Evolutionary conservation across 1,284 basidiomycete species (phyloP).

Genomic region (Abortiporus biennis): DNA sequence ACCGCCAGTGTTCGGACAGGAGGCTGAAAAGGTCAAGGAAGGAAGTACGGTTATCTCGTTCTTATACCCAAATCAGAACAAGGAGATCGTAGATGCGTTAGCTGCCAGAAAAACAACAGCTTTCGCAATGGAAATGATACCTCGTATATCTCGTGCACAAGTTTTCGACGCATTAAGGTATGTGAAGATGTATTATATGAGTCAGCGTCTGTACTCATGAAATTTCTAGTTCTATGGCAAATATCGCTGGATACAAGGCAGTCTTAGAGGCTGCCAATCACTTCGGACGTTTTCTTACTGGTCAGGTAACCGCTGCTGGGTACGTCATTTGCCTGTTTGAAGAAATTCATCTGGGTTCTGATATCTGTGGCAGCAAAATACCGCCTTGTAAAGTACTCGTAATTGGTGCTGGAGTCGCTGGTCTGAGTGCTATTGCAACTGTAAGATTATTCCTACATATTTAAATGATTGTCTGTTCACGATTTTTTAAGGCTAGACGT

Average conservation of each 20-base stretch:
- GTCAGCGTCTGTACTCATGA: neutral
- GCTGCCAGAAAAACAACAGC: slow-evolving; percentile 58
- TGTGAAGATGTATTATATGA: slow-evolving; percentile 6
- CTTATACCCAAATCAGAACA: slow-evolving; percentile 78
- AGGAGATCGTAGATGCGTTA: slow-evolving; percentile 60
- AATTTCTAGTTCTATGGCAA: slow-evolving; percentile 73
- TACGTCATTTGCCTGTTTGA: slow-evolving; percentile 30
- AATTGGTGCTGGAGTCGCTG: slow-evolving; percentile 83
- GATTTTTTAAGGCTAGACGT: slow-evolving; percentile 52
- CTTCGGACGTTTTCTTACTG: slow-evolving; percentile 82
- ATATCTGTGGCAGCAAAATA: slow-evolving; percentile 31
- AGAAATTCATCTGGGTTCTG: slow-evolving; percentile 9
- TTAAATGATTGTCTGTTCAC: neutral
- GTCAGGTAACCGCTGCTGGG: slow-evolving; percentile 85
- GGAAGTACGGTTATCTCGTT: slow-evolving; percentile 81
- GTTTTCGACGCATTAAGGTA: slow-evolving; percentile 82
- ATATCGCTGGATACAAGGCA: slow-evolving; percentile 84
- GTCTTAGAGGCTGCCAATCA: slow-evolving; percentile 83
- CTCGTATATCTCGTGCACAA: slow-evolving; percentile 81
- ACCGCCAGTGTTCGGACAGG: slow-evolving; percentile 58
- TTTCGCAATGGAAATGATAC: slow-evolving; percentile 84
- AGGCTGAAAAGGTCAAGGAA: slow-evolving; percentile 53
- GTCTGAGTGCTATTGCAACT: slow-evolving; percentile 79
- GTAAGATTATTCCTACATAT: slow-evolving; percentile 30
- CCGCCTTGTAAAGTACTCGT: slow-evolving; percentile 82